Evolutionary conservation across 176 grass and related monocot genomes (phyloP), one percentile per base, ranked within the genome.

Genomic region (Oryza officinalis): DNA sequence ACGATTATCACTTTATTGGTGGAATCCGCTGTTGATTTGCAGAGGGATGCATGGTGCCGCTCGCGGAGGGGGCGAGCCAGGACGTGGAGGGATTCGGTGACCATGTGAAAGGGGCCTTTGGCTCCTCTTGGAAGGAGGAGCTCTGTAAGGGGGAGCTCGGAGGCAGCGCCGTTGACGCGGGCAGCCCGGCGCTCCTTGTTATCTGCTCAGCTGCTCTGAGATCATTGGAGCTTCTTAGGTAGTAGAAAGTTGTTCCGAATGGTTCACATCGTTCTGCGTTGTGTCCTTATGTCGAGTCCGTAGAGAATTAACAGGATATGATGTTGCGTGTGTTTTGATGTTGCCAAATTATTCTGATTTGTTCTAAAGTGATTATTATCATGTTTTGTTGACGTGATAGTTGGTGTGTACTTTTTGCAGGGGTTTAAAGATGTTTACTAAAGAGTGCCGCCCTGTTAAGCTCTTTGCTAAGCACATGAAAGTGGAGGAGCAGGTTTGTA

Each of bases 391-490:
- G 25, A 38, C 17, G 33, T 15, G 23, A 44, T 0, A 11, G 1
- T 9, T 4, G n/a, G 17, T 6, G 10, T 83, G 85, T 80, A 27
- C 26, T 87, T 86, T 38, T 41, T 80, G n/a, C 65, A 98, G 96
- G 85, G 93, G 93, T 46, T 86, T 98, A 50, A 98, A 88, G 80
- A 79, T 81, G 77, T 93, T 98, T 50, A 93, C 96, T 65, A 90
- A 76, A 77, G 87, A 93, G 33, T 98, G 96, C 32, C 89, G 76
- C 50, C 79, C 96, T 74, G 91, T 87, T 50, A 98, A 98, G 77
- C 96, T 98, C 85, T 98, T 98, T 60, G 91, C 96, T 23, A 98
- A 98, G 57, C 96, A 98, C 83, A 74, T 98, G 83, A 98, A 95
- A 86, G 91, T 92, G 83, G 96, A 98, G 84, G 87, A 98, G 13